Evolutionary conservation across 129 eudicot species (phyloP).

Genomic region (Saussurea involucrata): DNA sequence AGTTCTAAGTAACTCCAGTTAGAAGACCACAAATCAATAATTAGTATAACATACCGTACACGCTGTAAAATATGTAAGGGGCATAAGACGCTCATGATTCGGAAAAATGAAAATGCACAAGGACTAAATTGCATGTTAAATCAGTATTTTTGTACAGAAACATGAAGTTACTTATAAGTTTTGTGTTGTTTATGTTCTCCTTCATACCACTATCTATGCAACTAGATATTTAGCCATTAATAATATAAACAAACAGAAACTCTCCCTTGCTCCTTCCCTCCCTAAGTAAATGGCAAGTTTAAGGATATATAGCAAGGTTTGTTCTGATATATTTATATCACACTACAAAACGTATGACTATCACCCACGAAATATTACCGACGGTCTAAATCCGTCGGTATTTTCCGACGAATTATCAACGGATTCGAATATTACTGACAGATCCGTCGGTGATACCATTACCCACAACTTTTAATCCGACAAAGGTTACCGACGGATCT

Average conservation of each 20-base stretch:
- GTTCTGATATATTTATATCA: neutral
- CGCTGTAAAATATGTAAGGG: neutral
- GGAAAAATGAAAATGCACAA: neutral
- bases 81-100: neutral
- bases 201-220: neutral
- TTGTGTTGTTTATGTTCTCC: neutral
- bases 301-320: neutral
- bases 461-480: no score
- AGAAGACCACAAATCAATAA: neutral
- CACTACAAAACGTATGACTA: no score
- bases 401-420: no score
- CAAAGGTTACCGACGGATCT: no score
- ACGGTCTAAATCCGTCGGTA: no score
- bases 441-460: no score
- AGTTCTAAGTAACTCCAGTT: neutral
- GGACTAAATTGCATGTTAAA: neutral
- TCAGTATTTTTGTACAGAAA: neutral
- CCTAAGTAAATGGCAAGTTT: neutral
- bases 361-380: no score
- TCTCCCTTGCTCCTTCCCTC: neutral
- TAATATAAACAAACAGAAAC: neutral
- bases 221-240: no score
- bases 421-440: no score
- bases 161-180: constrained; percentile 11
- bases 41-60: neutral